phyloP scores from a whole-genome alignment of 208 protist genomes.

The Leishmania arabica region DNA sequence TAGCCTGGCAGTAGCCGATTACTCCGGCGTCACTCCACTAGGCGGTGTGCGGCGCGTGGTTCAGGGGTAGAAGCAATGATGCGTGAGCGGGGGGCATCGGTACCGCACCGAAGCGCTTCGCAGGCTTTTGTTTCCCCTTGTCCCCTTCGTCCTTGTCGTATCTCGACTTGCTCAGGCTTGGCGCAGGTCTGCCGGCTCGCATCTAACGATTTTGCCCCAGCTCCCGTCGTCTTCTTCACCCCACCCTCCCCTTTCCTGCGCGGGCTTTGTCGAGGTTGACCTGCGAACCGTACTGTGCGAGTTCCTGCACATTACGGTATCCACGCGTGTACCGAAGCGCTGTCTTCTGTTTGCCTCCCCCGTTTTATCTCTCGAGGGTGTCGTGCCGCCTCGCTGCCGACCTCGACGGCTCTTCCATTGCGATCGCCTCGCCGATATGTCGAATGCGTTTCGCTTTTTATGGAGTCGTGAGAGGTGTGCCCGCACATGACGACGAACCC shows the following conservation, averaged over 20 bases:
- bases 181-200: not conserved
- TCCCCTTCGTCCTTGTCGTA: not conserved
- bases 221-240: not conserved
- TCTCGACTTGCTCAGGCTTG: not conserved
- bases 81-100: not conserved
- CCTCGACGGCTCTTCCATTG: not conserved
- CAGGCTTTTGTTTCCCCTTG: not conserved
- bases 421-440: not conserved
- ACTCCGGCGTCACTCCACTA: not conserved
- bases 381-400: not conserved
- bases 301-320: not conserved
- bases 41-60: conserved; percentile 5
- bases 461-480: not conserved
- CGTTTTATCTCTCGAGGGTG: not conserved
- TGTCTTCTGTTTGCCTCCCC: not conserved
- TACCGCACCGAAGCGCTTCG: not conserved
- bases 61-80: not conserved
- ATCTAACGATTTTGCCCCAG: not conserved
- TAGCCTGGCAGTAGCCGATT: not conserved
- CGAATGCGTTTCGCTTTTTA: not conserved
- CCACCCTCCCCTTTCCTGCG: not conserved
- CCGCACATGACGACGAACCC: not conserved
- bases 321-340: not conserved
- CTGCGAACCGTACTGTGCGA: not conserved
- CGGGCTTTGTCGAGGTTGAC: not conserved